These are phyloP conservation scores for Chlorencoelia australis DNA, from an alignment of 2,329 filamentous ascomycete species.

Conservation along the genomic window DNA sequence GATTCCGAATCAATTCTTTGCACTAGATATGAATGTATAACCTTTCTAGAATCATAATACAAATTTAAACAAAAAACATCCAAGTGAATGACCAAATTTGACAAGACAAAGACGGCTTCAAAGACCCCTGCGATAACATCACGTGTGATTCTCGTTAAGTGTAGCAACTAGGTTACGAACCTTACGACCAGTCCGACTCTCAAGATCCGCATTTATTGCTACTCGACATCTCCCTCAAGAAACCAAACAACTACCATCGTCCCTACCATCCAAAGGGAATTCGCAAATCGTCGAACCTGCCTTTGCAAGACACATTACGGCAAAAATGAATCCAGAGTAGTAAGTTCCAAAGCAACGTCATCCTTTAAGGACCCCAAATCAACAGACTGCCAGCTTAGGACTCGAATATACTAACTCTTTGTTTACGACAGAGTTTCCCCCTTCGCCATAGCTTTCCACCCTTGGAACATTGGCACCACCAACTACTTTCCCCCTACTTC, in stretches of 20 bases:
- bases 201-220: too few relatives aligned
- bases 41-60: too few relatives aligned
- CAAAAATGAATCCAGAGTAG: conserved; percentile 87
- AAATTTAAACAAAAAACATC: too few relatives aligned
- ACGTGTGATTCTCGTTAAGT: too few relatives aligned
- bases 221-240: neutral
- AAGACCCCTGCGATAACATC: too few relatives aligned
- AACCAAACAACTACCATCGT: conserved; percentile 9
- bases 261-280: conserved; percentile 9
- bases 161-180: too few relatives aligned
- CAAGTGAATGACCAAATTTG: conserved; percentile 2
- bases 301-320: conserved; percentile 4
- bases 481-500: conserved; percentile 5
- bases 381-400: too few relatives aligned
- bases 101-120: neutral
- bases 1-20: too few relatives aligned
- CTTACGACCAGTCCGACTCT: too few relatives aligned
- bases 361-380: conserved; percentile 2
- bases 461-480: conserved; percentile 6
- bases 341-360: conserved; percentile 41
- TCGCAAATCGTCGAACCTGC: conserved; percentile 1
- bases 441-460: conserved; percentile 10
- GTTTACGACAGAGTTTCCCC: conserved; percentile 17
- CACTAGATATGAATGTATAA: too few relatives aligned
- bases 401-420: conserved; percentile 15